phyloP scores from a whole-genome alignment of 768 basidiomycete genomes.

The Psilocybe tampanensis region DNA sequence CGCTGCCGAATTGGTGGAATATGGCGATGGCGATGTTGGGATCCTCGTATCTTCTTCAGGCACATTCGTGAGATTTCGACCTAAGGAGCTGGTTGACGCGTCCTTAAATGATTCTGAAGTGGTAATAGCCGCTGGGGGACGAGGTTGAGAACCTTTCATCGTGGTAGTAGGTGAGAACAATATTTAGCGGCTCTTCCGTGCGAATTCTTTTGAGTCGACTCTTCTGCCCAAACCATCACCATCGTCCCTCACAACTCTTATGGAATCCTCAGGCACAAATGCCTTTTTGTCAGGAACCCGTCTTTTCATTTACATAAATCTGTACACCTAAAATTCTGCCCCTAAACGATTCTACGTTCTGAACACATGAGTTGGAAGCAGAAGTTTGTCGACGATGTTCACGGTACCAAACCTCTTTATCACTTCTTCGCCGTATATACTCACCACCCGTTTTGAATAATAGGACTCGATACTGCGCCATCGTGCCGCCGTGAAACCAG shows the following conservation, averaged over 20 bases:
- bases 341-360: neutral
- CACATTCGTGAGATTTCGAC: conserved; percentile 22
- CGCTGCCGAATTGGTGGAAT: conserved; percentile 19
- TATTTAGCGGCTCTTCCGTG: conserved; percentile 1
- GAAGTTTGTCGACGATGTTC: conserved; percentile 39
- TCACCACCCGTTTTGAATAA: conserved; percentile 37
- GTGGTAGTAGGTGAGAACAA: neutral
- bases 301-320: neutral
- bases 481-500: neutral
- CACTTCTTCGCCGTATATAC: conserved; percentile 41
- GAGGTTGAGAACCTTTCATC: conserved; percentile 3
- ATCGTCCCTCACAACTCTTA: neutral
- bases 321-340: neutral
- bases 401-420: conserved; percentile 40
- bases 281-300: neutral
- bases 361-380: conserved; percentile 37
- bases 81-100: conserved; percentile 6
- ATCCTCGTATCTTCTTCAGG: conserved; percentile 22
- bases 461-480: conserved; percentile 28
- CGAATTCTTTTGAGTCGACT: neutral
- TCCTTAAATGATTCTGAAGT: conserved; percentile 9
- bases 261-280: neutral
- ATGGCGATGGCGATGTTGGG: conserved; percentile 21
- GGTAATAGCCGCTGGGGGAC: conserved; percentile 13
- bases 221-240: neutral